Base-by-base conservation (phyloP, 371 early-diverging fungal genomes). In the Mucor indicus region DNA sequence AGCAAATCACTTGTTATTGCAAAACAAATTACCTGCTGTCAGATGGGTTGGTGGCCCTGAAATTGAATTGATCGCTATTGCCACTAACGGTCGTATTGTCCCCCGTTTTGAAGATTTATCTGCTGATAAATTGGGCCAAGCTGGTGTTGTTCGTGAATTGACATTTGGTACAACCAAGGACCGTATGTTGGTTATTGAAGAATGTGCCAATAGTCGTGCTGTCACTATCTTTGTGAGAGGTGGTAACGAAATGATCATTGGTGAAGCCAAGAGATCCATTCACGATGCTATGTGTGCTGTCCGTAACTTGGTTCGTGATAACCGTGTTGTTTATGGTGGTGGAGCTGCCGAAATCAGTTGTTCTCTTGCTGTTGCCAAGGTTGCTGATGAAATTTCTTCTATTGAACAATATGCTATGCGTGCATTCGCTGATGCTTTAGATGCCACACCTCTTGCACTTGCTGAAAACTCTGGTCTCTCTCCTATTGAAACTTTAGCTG, bases 31-130 rank as follows among this genome's bases (percentile, higher is more conserved):
- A 25, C 99, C 99, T 35, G 98, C 99, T 53, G 96, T 99, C 21
- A 84, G 99, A 57, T 99, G 99, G 99, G 99, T 99, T n/a, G 99
- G 99, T 53, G 99, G 99, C 23, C 96, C 98, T 20, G 99, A 99
- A 69, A 91, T 99, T 37, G 98, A 98, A 78, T 76, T 98, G 60
- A 92, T 99, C 59, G 99, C 99, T 33, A 96, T 99, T 64, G 99
- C 99, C 22, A 98, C 98, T 45, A 95, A 96, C 55, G 99, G 98
- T 52, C 89, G 95, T 42, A 99, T 99, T 62, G 98, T 99, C 35
- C 97, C 99, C 24, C 89, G 99, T 24, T 99, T 99, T 60, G 99
- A 98, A 67, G 99, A 99, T 57, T 81, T 99, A 27, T 67, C 80
- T 30, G 60, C 84, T 20, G 84, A 87, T 24, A 98, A 99, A 79